phyloP scores from a whole-genome alignment of 164 flowering plant genomes.

The Berberis thunbergii region DNA sequence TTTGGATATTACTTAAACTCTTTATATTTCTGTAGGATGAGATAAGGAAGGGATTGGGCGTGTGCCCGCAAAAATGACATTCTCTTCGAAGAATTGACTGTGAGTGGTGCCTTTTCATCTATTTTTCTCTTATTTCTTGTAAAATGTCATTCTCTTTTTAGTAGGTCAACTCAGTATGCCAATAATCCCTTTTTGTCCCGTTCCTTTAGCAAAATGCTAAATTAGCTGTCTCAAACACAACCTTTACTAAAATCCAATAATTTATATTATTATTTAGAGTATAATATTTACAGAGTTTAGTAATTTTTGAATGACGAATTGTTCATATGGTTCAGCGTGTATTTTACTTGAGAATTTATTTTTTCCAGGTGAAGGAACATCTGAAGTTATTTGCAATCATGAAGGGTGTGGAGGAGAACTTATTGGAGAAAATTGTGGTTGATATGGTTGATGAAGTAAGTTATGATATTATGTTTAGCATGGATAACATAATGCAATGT shows the following conservation, averaged over 20 bases:
- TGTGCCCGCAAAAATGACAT: slow-evolving; percentile 95
- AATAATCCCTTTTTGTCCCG: no score
- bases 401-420: slow-evolving; percentile 80
- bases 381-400: slow-evolving; percentile 78
- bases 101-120: slow-evolving; percentile 23
- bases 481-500: background rate
- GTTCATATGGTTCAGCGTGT: background rate
- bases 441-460: slow-evolving; percentile 92
- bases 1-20: background rate
- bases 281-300: background rate
- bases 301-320: background rate
- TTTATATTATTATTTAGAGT: background rate
- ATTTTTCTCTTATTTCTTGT: background rate
- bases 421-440: slow-evolving; percentile 40
- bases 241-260: background rate
- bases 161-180: background rate
- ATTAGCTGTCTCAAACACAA: no score
- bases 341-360: background rate
- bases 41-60: slow-evolving; percentile 82
- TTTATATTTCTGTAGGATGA: slow-evolving; percentile 63
- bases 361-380: slow-evolving; percentile 88
- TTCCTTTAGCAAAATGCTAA: no score
- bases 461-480: slow-evolving; percentile 7
- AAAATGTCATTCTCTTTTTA: background rate
- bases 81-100: slow-evolving; percentile 90